These are phyloP conservation scores for Rostrohypoxylon terebratum DNA, from an alignment of 495 filamentous ascomycete species.

Conservation along the genomic window DNA sequence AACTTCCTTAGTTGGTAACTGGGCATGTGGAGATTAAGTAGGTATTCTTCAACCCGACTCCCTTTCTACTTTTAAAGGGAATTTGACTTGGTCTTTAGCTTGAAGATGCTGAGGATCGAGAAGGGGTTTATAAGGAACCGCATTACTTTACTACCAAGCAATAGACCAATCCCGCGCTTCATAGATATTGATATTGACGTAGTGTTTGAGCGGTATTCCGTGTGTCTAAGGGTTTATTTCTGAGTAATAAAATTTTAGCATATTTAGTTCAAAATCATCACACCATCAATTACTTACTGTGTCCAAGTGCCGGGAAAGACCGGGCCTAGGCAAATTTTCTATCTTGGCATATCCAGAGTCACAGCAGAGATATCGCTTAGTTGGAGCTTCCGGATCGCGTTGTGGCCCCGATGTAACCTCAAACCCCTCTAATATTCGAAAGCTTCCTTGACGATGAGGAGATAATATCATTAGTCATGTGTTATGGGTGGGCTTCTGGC, in stretches of 20 bases:
- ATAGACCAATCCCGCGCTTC: not conserved
- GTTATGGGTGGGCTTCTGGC: not conserved
- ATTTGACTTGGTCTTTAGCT: not conserved
- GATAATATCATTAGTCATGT: not conserved
- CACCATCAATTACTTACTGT: slow-evolving; percentile 32
- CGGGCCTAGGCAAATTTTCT: not conserved
- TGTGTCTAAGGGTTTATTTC: not conserved
- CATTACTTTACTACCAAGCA: not conserved
- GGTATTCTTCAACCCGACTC: not conserved
- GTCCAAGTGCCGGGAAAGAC: slow-evolving; percentile 16
- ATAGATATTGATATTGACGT: slow-evolving; percentile 14
- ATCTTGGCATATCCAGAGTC: slow-evolving; percentile 32
- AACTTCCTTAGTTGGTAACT: slow-evolving; percentile 20
- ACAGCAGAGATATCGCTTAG: slow-evolving; percentile 31
- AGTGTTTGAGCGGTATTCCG: not conserved
- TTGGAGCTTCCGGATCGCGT: slow-evolving; percentile 34
- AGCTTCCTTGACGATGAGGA: not conserved
- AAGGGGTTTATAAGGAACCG: slow-evolving; percentile 5
- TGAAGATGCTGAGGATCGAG: not conserved
- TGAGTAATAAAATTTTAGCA: slow-evolving; percentile 3
- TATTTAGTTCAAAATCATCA: not conserved
- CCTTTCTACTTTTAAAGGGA: not conserved
- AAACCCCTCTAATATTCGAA: not conserved
- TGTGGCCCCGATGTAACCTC: slow-evolving; percentile 37
- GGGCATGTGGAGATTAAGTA: not conserved